Base-by-base conservation (phyloP, 805 yeast species). In the Hanseniaspora valbyensis region DNA sequence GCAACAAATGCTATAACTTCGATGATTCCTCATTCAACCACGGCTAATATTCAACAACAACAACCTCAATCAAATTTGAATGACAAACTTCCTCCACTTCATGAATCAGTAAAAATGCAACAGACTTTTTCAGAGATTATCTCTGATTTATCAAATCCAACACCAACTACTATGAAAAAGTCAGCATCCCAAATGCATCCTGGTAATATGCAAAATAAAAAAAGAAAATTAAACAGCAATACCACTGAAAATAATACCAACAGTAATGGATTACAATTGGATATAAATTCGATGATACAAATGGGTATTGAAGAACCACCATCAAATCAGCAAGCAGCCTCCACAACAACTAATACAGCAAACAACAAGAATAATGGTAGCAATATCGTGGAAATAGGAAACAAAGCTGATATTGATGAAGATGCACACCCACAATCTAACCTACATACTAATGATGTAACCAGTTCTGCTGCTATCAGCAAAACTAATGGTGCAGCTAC, bases 41-140 rank as follows among this genome's bases (percentile, higher is more conserved):
- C 25, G 19, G 22, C 30, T 16, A 37, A 22, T n/a, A 29, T 42
- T 36, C 39, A 44, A 21, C 33, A 28, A 30, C 30, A 28, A 14
- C 42, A 44, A 3, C 33, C 29, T 3, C 4, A 14, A n/a, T 2
- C 33, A 2, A 30, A 38, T 18, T 18, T 29, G n/a, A 18, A 25
- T 12, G 51, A 48, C 13, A 48, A 40, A 24, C 18, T 48, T 8
- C 51, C 51, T 7, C 28, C 44, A 1, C 22, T 48, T 7, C 37
- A 40, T 3, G 51, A 48, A 16, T 48, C 51, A 9, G 10, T 48
- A 18, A 48, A 48, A 13, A 48, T 48, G 51, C 51, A 48, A 19
- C 51, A 44, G 3, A 48, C 51, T 40, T 48, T 48, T 30, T 48
- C 51, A n/a, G 51, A 48, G 33, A 48, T 48, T 19, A 40, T 48